A percentile compares a stretch with the other conserved stretches of the same genome.
phyloP scores from a whole-genome alignment of 139 green algal genomes.

The Chloropicon primus region DNA sequence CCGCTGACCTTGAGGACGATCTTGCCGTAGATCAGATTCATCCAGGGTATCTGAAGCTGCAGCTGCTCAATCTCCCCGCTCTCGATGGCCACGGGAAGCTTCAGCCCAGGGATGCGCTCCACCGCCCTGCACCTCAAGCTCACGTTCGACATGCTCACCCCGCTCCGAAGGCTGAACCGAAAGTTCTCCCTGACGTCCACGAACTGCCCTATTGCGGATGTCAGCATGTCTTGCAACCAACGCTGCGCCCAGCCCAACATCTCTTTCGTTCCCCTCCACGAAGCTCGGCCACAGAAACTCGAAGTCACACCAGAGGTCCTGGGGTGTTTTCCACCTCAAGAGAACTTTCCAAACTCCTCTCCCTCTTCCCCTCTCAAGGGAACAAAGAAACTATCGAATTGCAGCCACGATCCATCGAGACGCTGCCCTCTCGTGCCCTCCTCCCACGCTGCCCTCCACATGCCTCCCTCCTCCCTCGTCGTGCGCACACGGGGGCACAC shows the following conservation, averaged over 20 bases:
- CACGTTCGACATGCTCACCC: background rate
- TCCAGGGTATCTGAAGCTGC: background rate
- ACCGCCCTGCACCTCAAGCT: background rate
- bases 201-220: background rate
- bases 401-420: no score
- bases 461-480: no score
- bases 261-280: no score
- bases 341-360: no score
- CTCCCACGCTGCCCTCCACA: no score
- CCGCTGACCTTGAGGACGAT: background rate
- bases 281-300: background rate
- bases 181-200: background rate
- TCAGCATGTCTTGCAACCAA: background rate
- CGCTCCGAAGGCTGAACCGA: background rate
- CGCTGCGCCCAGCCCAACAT: background rate
- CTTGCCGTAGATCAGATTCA: background rate
- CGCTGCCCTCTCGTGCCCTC: no score
- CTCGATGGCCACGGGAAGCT: background rate
- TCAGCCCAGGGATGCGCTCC: background rate
- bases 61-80: background rate
- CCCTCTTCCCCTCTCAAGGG: no score
- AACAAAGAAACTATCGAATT: no score
- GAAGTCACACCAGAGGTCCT: no score
- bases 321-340: no score
- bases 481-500: no score